Percentiles rank a stretch among this genome's conserved stretches.
phyloP scores from a whole-genome alignment of 768 basidiomycete species.

The Suillus hirtellus region DNA sequence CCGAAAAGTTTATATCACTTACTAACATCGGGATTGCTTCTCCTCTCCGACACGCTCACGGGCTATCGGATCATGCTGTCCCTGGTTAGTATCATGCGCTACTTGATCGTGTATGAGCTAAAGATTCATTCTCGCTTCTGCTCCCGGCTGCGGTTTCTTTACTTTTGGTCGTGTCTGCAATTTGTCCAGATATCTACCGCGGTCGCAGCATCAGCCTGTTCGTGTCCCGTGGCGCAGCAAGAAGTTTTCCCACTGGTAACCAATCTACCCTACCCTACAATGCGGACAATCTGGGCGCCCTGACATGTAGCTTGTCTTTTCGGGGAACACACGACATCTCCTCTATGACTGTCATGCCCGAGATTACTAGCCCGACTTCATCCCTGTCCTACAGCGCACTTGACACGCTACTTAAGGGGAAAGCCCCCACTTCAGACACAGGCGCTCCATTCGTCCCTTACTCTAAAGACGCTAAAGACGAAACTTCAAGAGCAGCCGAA shows the following conservation, averaged over 20 bases:
- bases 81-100: conserved; percentile 30
- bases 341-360: conserved; percentile 25
- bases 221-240: conserved; percentile 30
- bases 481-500: conserved; percentile 21
- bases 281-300: conserved; percentile 33
- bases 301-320: conserved; percentile 26
- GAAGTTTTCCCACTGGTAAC: conserved; percentile 13
- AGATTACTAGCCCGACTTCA: conserved; percentile 31
- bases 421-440: conserved; percentile 21
- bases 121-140: conserved; percentile 24
- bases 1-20: conserved; percentile 31
- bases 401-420: conserved; percentile 35
- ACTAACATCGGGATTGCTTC: conserved; percentile 34
- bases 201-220: conserved; percentile 35
- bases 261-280: conserved; percentile 29
- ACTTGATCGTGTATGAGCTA: conserved; percentile 14
- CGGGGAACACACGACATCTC: conserved; percentile 26
- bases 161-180: conserved; percentile 7
- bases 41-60: conserved; percentile 24
- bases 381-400: conserved; percentile 32
- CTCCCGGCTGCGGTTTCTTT: conserved; percentile 21
- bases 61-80: conserved; percentile 26
- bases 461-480: conserved; percentile 18
- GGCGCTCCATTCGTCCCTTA: conserved; percentile 12
- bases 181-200: conserved; percentile 27